Conservation (phyloP, 768 basidiomycete species). For the Tylopilus sp. region DNA sequence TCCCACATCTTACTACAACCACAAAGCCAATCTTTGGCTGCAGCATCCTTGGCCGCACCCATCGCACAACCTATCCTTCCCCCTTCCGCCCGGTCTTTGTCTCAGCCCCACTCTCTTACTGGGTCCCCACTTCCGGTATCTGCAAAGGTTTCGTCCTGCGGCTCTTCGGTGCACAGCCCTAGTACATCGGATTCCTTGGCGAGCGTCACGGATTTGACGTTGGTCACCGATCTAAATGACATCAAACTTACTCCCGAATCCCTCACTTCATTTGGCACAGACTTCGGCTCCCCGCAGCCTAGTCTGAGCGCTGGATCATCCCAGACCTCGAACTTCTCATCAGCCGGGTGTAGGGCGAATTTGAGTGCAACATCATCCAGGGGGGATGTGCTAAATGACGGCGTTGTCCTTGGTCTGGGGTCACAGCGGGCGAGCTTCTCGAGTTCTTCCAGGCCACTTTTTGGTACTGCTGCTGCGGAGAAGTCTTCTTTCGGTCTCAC, state of each 20-base stretch:
- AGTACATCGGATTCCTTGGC: constrained; percentile 9
- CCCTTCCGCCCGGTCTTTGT: constrained; percentile 21
- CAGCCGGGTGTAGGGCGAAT: constrained; percentile 22
- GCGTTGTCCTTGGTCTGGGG: constrained; percentile 9
- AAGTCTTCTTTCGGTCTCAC: constrained; percentile 11
- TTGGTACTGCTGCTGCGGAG: constrained; percentile 17
- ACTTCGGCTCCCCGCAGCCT: constrained; percentile 25
- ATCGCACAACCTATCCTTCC: constrained; percentile 21
- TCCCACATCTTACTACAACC: constrained; percentile 17
- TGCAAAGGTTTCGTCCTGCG: constrained; percentile 20
- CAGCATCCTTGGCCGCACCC: constrained; percentile 13
- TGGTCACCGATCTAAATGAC: constrained; percentile 26
- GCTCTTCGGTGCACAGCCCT: constrained; percentile 19
- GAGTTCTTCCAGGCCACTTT: constrained; percentile 14
- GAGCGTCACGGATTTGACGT: constrained; percentile 18
- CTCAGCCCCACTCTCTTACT: constrained; percentile 27
- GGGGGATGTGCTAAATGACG: constrained; percentile 21
- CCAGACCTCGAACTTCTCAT: constrained; percentile 25
- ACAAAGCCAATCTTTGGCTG: constrained; percentile 16
- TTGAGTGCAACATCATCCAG: constrained; percentile 18
- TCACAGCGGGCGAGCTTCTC: constrained; percentile 25
- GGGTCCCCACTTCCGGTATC: constrained; percentile 27
- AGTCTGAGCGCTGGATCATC: constrained; percentile 29
- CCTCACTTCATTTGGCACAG: constrained; percentile 24
- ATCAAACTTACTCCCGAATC: constrained; percentile 24